phyloP scores from a whole-genome alignment of 352 stramenopile species.

The Phytophthora hibernalis region DNA sequence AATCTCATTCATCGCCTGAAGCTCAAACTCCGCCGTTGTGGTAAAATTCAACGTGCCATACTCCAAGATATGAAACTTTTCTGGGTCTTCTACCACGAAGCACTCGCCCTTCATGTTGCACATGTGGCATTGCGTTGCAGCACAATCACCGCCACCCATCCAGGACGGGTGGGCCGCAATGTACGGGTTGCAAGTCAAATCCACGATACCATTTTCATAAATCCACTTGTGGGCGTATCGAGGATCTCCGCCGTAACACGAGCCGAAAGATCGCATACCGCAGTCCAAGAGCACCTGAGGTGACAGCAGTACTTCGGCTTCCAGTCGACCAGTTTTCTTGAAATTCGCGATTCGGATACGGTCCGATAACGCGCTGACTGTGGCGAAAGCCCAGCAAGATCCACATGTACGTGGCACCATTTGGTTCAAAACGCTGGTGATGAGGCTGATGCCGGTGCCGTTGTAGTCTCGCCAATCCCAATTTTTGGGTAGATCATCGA shows the following conservation, averaged over 20 bases:
- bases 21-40: slow-evolving; percentile 65
- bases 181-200: slow-evolving; percentile 84
- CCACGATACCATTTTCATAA: slow-evolving; percentile 82
- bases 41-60: slow-evolving; percentile 84
- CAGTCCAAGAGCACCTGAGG: slow-evolving; percentile 78
- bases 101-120: slow-evolving; percentile 71
- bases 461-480: slow-evolving; percentile 88
- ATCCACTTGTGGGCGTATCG: slow-evolving; percentile 88
- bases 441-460: slow-evolving; percentile 71
- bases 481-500: slow-evolving; percentile 68
- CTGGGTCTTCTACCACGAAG: slow-evolving; percentile 59
- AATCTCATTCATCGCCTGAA: slow-evolving; percentile 95
- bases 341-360: slow-evolving; percentile 77
- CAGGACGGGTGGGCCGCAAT: slow-evolving; percentile 82
- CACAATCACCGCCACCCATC: slow-evolving; percentile 65
- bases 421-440: slow-evolving; percentile 80
- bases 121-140: slow-evolving; percentile 68
- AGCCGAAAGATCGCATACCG: slow-evolving; percentile 84
- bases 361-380: slow-evolving; percentile 72
- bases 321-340: slow-evolving; percentile 63
- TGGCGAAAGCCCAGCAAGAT: slow-evolving; percentile 86
- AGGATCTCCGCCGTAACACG: slow-evolving; percentile 78
- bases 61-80: slow-evolving; percentile 74
- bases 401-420: slow-evolving; percentile 80
- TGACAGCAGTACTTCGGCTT: slow-evolving; percentile 68